phyloP scores from a whole-genome alignment of 139 green algal genomes.

The Deuterostichococcus epilithicus region DNA sequence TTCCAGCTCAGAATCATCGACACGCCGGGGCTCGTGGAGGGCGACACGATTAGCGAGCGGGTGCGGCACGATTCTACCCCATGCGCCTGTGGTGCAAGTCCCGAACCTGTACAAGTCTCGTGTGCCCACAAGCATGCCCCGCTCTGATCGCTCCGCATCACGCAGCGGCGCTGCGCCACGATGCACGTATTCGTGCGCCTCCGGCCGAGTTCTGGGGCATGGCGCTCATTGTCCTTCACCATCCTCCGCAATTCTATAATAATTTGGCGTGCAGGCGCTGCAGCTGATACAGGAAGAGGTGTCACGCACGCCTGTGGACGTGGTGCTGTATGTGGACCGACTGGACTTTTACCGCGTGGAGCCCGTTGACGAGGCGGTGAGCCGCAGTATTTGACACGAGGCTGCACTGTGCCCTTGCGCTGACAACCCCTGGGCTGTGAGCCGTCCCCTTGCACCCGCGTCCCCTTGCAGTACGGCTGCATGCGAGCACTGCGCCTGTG shows the following conservation, averaged over 20 bases:
- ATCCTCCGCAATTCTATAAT: background rate
- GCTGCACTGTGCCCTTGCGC: background rate
- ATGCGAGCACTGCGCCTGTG: no score
- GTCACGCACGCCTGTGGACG: constrained; percentile 40
- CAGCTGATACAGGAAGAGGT: constrained; percentile 22
- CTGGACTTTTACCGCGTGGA: constrained; percentile 67
- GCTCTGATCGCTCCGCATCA: no score
- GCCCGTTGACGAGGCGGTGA: constrained; percentile 36
- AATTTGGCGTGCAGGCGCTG: constrained; percentile 18
- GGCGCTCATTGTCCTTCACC: no score
- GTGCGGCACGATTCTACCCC: constrained; percentile 14
- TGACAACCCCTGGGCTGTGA: no score
- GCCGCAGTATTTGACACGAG: background rate
- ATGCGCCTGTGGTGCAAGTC: background rate
- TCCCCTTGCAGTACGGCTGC: no score
- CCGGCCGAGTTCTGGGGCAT: no score
- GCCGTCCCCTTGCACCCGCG: no score
- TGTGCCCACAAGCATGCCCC: background rate
- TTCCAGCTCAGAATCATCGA: constrained; percentile 72
- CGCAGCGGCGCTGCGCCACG: no score
- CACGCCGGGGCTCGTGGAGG: constrained; percentile 67
- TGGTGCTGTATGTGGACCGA: constrained; percentile 67
- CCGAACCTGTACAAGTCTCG: background rate
- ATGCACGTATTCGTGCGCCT: no score
- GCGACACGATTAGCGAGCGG: constrained; percentile 46